These are phyloP conservation scores for Botryotinia convoluta DNA, from an alignment of 2,329 filamentous ascomycete genomes.

Conservation along the genomic window DNA sequence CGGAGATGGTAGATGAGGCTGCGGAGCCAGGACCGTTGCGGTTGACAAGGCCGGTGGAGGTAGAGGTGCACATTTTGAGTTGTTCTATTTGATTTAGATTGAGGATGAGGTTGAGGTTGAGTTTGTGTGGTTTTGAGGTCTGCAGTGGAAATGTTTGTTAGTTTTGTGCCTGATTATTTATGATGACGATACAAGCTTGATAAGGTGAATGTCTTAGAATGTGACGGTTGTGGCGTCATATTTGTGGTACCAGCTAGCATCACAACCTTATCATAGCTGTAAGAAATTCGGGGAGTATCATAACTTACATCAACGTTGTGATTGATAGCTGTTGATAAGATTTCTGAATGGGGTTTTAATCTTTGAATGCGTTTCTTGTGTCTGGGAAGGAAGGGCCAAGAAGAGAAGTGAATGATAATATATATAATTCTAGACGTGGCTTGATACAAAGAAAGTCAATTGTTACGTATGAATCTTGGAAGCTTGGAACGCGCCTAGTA, in stretches of 20 bases:
- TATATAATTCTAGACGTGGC: conserved; percentile 13
- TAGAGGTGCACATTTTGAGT: conserved; percentile 21
- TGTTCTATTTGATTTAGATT: not conserved
- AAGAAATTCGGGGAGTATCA: not conserved
- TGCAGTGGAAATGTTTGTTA: not conserved
- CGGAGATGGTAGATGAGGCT: conserved; percentile 46
- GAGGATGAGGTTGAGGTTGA: not conserved
- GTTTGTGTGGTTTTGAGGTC: not conserved
- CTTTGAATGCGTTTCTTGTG: not conserved
- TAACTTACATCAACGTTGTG: conserved; percentile 2
- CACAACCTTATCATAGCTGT: not conserved
- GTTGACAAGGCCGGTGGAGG: conserved; percentile 16
- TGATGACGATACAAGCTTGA: not conserved
- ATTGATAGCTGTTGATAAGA: not conserved
- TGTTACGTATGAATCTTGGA: conserved; percentile 15
- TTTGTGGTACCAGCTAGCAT: not conserved
- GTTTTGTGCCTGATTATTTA: not conserved
- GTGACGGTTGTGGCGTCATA: not conserved
- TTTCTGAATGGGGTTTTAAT: not conserved
- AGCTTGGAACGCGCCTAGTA: conserved; percentile 8
- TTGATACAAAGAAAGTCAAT: conserved; percentile 12
- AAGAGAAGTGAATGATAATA: conserved; percentile 11
- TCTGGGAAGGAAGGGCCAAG: not conserved
- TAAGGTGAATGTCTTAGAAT: not conserved
- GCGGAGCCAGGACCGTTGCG: conserved; percentile 20